phyloP scores from a whole-genome alignment of 129 eudicot genomes.

The Tanacetum coccineum region DNA sequence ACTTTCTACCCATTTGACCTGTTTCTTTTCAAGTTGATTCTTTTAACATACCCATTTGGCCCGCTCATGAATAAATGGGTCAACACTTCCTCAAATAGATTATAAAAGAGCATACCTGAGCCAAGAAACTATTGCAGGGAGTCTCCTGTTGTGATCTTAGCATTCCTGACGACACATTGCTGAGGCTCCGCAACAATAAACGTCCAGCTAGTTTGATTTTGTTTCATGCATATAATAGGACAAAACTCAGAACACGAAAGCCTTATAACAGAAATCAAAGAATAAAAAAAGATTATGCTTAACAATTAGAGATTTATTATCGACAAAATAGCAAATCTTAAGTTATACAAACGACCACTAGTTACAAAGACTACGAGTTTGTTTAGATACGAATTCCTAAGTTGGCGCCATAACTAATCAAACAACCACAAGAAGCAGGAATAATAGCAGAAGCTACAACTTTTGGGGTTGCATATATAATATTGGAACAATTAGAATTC shows the following conservation, averaged over 20 bases:
- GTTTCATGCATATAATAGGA: conserved; percentile 18
- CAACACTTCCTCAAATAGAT: not conserved
- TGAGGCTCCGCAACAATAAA: conserved; percentile 31
- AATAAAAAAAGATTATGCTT: not conserved
- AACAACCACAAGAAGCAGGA: not conserved
- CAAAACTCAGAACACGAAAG: conserved; percentile 2
- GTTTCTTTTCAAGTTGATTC: not conserved
- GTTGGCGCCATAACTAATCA: no score
- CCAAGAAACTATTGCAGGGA: conserved; percentile 14
- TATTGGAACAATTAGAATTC: no score
- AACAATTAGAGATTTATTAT: not conserved
- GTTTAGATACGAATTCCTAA: not conserved
- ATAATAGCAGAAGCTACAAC: no score
- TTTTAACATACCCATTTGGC: not conserved
- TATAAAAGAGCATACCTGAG: conserved; percentile 24
- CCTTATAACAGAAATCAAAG: not conserved
- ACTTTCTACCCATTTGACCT: not conserved
- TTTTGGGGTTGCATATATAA: no score
- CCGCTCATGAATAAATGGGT: not conserved
- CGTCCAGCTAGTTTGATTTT: conserved; percentile 30
- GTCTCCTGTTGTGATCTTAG: conserved; percentile 28
- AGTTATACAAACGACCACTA: not conserved
- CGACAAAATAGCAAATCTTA: not conserved
- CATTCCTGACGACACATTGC: conserved; percentile 24
- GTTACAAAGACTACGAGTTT: not conserved